Percentiles rank a stretch among this genome's conserved stretches.
Conservation (phyloP, 192 early-diverging fungal genomes). For the Spizellomyces punctatus region DNA sequence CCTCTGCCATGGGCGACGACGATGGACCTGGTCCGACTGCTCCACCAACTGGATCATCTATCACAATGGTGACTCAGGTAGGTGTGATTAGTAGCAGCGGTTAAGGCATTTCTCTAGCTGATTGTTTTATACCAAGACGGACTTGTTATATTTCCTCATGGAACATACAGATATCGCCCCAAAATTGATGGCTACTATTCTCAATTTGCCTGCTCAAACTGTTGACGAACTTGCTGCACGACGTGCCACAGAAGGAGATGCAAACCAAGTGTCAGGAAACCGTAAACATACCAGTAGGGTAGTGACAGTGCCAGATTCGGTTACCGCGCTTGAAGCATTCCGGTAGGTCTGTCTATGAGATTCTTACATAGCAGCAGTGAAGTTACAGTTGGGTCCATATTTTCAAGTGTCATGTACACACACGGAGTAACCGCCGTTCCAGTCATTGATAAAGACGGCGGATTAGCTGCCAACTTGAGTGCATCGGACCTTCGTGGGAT, state of each 20-base stretch:
- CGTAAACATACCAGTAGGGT: slow-evolving; percentile 8
- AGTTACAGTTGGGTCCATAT: too few relatives aligned
- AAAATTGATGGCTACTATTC: slow-evolving; percentile 13
- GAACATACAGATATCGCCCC: slow-evolving; percentile 27
- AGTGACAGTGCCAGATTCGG: slow-evolving; percentile 39
- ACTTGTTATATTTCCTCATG: slow-evolving; percentile 35
- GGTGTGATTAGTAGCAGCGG: not conserved
- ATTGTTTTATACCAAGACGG: slow-evolving; percentile 20
- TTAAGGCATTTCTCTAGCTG: not conserved
- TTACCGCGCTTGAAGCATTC: slow-evolving; percentile 46
- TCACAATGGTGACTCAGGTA: slow-evolving; percentile 44
- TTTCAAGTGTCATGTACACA: slow-evolving; percentile 40
- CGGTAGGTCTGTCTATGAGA: slow-evolving; percentile 17
- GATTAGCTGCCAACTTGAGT: slow-evolving; percentile 68
- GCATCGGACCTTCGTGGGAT: slow-evolving; percentile 76
- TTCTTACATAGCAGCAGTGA: too few relatives aligned
- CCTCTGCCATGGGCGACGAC: slow-evolving; percentile 13
- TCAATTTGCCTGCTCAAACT: slow-evolving; percentile 9
- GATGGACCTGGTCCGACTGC: slow-evolving; percentile 22
- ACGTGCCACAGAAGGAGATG: not conserved
- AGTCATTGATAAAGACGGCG: slow-evolving; percentile 61
- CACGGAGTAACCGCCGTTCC: slow-evolving; percentile 60
- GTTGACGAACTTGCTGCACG: slow-evolving; percentile 15
- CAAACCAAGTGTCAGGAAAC: not conserved
- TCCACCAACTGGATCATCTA: slow-evolving; percentile 21